Conservation (phyloP, 768 basidiomycete genomes). For the Baorangia bicolor region DNA sequence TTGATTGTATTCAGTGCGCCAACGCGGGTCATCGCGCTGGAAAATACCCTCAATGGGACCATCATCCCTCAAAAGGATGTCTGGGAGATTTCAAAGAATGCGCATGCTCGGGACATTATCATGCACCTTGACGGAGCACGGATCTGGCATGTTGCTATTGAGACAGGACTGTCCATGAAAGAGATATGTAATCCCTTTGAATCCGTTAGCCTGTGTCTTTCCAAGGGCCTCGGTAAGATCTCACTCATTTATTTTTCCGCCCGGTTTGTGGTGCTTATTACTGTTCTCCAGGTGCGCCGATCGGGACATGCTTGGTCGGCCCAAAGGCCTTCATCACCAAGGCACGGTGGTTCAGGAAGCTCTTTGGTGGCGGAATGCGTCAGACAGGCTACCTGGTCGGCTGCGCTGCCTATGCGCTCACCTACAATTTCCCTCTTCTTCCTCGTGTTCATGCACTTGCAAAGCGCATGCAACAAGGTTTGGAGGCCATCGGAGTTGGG, state of each 20-base stretch:
- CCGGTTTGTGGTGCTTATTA: neutral
- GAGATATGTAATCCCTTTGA: conserved; percentile 89
- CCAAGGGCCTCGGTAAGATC: conserved; percentile 80
- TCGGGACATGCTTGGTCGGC: conserved; percentile 85
- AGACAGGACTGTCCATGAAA: conserved; percentile 62
- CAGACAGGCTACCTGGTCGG: conserved; percentile 86
- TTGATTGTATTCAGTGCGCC: conserved; percentile 55
- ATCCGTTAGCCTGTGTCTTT: conserved; percentile 91
- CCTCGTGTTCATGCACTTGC: conserved; percentile 73
- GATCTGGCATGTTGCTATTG: conserved; percentile 89
- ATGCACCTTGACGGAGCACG: conserved; percentile 96
- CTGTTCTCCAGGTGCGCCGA: conserved; percentile 57
- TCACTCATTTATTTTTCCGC: conserved; percentile 13
- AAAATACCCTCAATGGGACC: conserved; percentile 92
- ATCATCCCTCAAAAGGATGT: conserved; percentile 91
- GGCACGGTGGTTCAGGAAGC: conserved; percentile 89
- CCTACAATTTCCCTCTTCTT: conserved; percentile 77
- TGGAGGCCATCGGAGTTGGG: conserved; percentile 69
- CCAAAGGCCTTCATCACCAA: conserved; percentile 71
- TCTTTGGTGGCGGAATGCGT: conserved; percentile 93
- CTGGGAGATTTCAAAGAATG: conserved; percentile 74
- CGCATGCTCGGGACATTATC: conserved; percentile 64
- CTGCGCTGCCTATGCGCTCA: conserved; percentile 84
- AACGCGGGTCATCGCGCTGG: conserved; percentile 81
- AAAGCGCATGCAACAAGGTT: conserved; percentile 61